Evolutionary conservation across 805 yeast species (phyloP).

Genomic region (Hemisphaericaspora nanyangensis): DNA sequence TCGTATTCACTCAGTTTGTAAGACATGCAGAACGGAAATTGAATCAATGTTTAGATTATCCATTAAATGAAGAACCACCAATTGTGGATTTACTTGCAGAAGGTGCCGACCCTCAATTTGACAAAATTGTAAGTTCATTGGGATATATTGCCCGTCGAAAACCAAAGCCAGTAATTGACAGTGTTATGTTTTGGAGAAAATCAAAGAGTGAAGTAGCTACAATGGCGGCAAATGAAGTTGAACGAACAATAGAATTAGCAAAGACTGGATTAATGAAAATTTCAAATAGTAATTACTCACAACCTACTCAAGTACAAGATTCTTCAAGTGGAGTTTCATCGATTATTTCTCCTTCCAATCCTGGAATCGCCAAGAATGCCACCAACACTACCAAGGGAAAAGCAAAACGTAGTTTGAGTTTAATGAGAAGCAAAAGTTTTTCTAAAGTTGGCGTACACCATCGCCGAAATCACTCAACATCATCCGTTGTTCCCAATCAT

Average conservation of each 20-base stretch:
- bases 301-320: not conserved
- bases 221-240: constrained; percentile 41
- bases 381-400: constrained; percentile 8
- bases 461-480: constrained; percentile 49
- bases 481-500: constrained; percentile 22
- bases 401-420: constrained; percentile 38
- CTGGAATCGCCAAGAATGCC: constrained; percentile 12
- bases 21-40: constrained; percentile 89
- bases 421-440: constrained; percentile 38
- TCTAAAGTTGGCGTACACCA: constrained; percentile 31
- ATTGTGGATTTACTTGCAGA: constrained; percentile 74
- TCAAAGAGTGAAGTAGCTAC: constrained; percentile 82
- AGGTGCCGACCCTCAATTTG: constrained; percentile 84
- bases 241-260: constrained; percentile 11
- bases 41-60: constrained; percentile 62
- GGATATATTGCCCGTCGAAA: constrained; percentile 88
- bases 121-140: constrained; percentile 75
- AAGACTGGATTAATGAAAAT: constrained; percentile 36
- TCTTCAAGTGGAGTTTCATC: constrained; percentile 4
- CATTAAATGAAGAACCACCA: constrained; percentile 72
- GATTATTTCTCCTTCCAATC: constrained; percentile 9
- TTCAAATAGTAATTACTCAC: constrained; percentile 7
- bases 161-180: constrained; percentile 94
- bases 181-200: constrained; percentile 98
- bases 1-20: constrained; percentile 91